These are phyloP conservation scores for Blastobotrys aristatus DNA, from an alignment of 1,139 yeast species.

Conservation along the genomic window DNA sequence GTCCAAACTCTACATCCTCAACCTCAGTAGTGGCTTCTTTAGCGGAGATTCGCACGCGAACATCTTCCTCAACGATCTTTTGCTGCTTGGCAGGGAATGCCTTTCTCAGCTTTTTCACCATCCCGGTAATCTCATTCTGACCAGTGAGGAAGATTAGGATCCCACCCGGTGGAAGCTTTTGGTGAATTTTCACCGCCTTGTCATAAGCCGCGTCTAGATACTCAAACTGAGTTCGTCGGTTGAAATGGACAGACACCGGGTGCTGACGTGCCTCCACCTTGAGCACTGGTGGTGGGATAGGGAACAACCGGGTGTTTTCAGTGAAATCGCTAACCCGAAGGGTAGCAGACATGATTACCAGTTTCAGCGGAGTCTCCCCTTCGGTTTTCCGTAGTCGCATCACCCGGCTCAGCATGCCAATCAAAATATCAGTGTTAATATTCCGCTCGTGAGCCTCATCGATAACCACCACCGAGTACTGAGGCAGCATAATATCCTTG, in stretches of 20 bases:
- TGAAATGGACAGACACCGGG: constrained; percentile 91
- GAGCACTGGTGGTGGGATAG: constrained; percentile 80
- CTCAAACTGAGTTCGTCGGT: constrained; percentile 66
- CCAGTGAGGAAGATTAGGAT: constrained; percentile 90
- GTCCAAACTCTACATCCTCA: constrained; percentile 82
- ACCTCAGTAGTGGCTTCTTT: constrained; percentile 68
- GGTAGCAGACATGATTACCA: constrained; percentile 87
- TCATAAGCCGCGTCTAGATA: constrained; percentile 83
- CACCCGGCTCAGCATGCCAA: constrained; percentile 92
- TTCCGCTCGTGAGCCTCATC: constrained; percentile 99
- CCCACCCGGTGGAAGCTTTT: constrained; percentile 86
- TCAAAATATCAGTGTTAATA: constrained; percentile 88
- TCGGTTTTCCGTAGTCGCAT: constrained; percentile 52
- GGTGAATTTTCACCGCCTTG: constrained; percentile 84
- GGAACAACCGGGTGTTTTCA: constrained; percentile 67
- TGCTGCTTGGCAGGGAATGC: constrained; percentile 51
- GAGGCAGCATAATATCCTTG: constrained; percentile 70
- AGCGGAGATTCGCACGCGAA: constrained; percentile 50
- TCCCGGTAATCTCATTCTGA: constrained; percentile 77
- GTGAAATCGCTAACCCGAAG: constrained; percentile 89
- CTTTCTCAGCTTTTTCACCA: constrained; percentile 62
- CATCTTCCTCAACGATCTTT: constrained; percentile 30
- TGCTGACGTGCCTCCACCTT: constrained; percentile 93
- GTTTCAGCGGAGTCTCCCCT: constrained; percentile 36
- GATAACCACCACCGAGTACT: constrained; percentile 80